A percentile compares a stretch with the other conserved stretches of the same genome.
Conservation (phyloP, 2,329 filamentous ascomycete genomes). For the Nakataea oryzae region DNA sequence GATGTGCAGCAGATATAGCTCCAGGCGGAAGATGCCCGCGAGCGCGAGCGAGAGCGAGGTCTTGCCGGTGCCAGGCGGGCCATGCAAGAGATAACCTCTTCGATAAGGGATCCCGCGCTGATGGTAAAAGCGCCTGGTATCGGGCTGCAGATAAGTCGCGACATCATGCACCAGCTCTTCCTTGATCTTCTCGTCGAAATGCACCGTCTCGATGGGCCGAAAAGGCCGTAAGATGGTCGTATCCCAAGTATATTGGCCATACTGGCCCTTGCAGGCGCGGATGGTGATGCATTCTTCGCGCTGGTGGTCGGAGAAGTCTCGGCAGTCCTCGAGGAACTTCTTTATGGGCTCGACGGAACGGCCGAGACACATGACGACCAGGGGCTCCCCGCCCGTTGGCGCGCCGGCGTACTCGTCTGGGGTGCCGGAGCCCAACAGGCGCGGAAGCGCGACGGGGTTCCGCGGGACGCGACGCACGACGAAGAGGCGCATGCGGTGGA, state of each 20-base stretch:
- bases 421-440: constrained; percentile 5
- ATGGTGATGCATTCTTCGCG: constrained; percentile 24
- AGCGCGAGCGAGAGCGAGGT: constrained; percentile 67
- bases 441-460: constrained; percentile 1
- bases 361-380: constrained; percentile 36
- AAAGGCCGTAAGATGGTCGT: constrained; percentile 21
- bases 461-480: constrained; percentile 21
- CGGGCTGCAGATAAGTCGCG: constrained; percentile 51
- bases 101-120: constrained; percentile 66
- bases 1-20: constrained; percentile 64
- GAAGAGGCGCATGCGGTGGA: constrained; percentile 21
- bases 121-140: constrained; percentile 52
- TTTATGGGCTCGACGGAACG: constrained; percentile 39
- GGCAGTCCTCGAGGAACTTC: constrained; percentile 31
- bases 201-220: constrained; percentile 22
- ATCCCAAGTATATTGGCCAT: constrained; percentile 20
- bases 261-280: constrained; percentile 16
- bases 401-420: constrained; percentile 22
- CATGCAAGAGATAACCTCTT: constrained; percentile 61
- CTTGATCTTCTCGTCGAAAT: constrained; percentile 33
- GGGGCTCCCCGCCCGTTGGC: constrained; percentile 23
- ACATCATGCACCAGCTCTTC: constrained; percentile 60
- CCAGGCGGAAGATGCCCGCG: constrained; percentile 60
- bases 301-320: constrained; percentile 30
- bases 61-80: constrained; percentile 65